Evolutionary conservation across 75 land plant species (phyloP).

Genomic region (Pinus taeda): DNA sequence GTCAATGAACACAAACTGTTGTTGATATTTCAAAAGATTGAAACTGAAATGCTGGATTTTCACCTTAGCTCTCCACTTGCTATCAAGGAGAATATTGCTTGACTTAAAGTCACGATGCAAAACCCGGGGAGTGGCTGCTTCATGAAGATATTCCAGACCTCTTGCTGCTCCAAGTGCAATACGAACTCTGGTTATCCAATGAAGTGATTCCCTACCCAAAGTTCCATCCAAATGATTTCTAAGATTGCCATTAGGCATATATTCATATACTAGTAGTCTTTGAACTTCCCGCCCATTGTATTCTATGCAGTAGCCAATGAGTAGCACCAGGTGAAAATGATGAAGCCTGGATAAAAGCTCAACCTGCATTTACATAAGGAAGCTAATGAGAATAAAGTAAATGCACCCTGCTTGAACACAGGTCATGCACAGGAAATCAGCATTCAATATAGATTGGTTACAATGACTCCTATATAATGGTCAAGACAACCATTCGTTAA

Average conservation of each 20-base stretch:
- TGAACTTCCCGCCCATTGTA: slow-evolving; percentile 49
- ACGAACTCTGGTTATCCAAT: slow-evolving; percentile 69
- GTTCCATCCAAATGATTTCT: slow-evolving; percentile 66
- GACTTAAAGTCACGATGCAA: slow-evolving; percentile 94
- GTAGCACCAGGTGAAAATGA: slow-evolving; percentile 88
- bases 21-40: background rate
- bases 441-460: background rate
- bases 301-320: slow-evolving; percentile 84
- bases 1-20: background rate
- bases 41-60: slow-evolving; percentile 3
- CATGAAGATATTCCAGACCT: slow-evolving; percentile 90
- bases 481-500: background rate
- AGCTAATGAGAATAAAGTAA: background rate
- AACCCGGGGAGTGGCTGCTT: slow-evolving; percentile 83
- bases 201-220: slow-evolving; percentile 35
- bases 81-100: slow-evolving; percentile 80
- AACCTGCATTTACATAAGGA: slow-evolving; percentile 42
- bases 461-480: background rate
- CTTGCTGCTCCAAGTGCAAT: slow-evolving; percentile 92
- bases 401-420: background rate
- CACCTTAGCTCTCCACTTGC: slow-evolving; percentile 71
- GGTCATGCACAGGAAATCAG: background rate
- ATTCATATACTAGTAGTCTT: slow-evolving; percentile 86
- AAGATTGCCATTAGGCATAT: slow-evolving; percentile 83
- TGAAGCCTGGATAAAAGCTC: slow-evolving; percentile 85